Evolutionary conservation across 768 basidiomycete species (phyloP).

Genomic region (Mycena latifolia): DNA sequence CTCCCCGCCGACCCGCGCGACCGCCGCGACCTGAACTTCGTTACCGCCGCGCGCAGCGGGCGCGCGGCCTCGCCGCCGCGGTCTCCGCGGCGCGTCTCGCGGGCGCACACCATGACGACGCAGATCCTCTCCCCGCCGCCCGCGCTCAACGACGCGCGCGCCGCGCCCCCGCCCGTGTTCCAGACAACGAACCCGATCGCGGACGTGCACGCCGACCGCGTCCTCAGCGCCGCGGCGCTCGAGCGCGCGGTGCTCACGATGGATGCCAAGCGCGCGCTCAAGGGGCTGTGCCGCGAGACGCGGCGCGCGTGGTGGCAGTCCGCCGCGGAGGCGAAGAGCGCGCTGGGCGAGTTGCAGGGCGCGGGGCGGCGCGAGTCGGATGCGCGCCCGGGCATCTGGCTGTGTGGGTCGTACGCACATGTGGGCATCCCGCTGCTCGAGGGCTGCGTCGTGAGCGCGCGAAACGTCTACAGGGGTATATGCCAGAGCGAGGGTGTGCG

Average conservation of each 20-base stretch:
- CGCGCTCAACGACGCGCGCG: too few relatives aligned
- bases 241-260: conserved; percentile 73
- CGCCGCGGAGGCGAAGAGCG: conserved; percentile 48
- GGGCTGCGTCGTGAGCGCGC: conserved; percentile 83
- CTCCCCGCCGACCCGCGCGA: conserved; percentile 66
- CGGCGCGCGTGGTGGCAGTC: conserved; percentile 59
- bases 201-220: conserved; percentile 56
- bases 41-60: conserved; percentile 34
- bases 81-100: conserved; percentile 51
- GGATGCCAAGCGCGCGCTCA: conserved; percentile 63
- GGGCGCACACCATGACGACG: conserved; percentile 77
- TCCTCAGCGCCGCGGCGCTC: conserved; percentile 70
- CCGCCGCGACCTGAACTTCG: conserved; percentile 75
- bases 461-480: conserved; percentile 55
- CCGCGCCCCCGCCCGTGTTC: conserved; percentile 59
- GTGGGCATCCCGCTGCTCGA: conserved; percentile 83
- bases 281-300: conserved; percentile 54
- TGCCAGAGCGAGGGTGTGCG: conserved; percentile 33
- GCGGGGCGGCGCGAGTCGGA: conserved; percentile 49
- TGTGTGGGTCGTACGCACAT: conserved; percentile 80
- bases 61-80: conserved; percentile 15
- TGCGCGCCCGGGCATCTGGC: conserved; percentile 66
- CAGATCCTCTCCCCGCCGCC: conserved; percentile 60
- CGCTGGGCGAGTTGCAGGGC: conserved; percentile 67
- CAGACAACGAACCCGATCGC: conserved; percentile 85